Evolutionary conservation across 2,329 filamentous ascomycete species (phyloP).

Genomic region (Ophioceras dolichostomum): DNA sequence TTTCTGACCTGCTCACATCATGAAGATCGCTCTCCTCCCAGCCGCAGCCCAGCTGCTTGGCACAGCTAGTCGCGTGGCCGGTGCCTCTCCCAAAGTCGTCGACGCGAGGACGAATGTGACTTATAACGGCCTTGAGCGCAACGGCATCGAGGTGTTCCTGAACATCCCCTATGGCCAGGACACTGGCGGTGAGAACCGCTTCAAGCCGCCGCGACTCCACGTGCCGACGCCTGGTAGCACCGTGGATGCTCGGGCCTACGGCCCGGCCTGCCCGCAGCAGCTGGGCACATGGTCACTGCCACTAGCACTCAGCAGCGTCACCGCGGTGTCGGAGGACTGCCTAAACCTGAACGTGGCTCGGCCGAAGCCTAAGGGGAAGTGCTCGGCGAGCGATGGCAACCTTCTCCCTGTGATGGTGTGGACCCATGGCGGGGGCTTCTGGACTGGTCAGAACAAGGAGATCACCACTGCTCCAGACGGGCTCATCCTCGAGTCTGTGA

Average conservation of each 20-base stretch:
- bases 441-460: constrained; percentile 9
- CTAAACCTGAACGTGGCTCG: constrained; percentile 21
- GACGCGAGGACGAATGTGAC: constrained; percentile 18
- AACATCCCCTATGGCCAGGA: constrained; percentile 33
- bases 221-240: constrained; percentile 16
- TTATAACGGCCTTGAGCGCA: constrained; percentile 28
- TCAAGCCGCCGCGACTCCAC: constrained; percentile 28
- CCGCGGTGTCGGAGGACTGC: constrained; percentile 23
- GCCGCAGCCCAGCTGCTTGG: not conserved
- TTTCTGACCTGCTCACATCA: not conserved
- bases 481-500: constrained; percentile 23
- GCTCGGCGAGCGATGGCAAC: not conserved
- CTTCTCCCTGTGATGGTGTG: constrained; percentile 8
- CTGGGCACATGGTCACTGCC: constrained; percentile 16
- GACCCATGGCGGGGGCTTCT: constrained; percentile 12
- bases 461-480: constrained; percentile 21
- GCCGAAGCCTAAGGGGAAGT: constrained; percentile 12
- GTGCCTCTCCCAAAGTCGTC: constrained; percentile 5
- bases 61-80: not conserved
- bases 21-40: not conserved
- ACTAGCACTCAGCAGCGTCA: constrained; percentile 22
- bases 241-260: constrained; percentile 25
- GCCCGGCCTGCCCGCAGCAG: constrained; percentile 30
- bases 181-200: constrained; percentile 29
- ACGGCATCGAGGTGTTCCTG: constrained; percentile 32